Conservation (phyloP, 2,329 filamentous ascomycete species). For the Meredithiella fracta region DNA sequence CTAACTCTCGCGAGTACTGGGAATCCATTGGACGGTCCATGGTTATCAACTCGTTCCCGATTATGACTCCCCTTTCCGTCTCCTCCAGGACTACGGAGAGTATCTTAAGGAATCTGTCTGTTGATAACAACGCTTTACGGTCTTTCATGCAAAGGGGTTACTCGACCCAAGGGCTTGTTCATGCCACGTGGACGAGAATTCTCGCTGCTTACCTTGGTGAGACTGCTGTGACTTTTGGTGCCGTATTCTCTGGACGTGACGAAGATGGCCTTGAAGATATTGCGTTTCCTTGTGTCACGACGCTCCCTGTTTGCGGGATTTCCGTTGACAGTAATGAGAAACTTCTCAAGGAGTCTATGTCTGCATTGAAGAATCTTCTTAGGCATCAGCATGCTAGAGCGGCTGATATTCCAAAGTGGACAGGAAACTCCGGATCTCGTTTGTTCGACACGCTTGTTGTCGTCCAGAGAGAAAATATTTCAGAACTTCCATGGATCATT, state of each 20-base stretch:
- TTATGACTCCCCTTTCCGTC: slow-evolving; percentile 47
- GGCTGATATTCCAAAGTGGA: slow-evolving; percentile 53
- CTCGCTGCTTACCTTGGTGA: slow-evolving; percentile 67
- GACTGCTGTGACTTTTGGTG: slow-evolving; percentile 55
- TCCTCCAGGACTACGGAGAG: slow-evolving; percentile 17
- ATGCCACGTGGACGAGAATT: slow-evolving; percentile 63
- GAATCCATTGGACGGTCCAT: slow-evolving; percentile 32
- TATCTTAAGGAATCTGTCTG: slow-evolving; percentile 20
- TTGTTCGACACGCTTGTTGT: slow-evolving; percentile 78
- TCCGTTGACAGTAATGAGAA: slow-evolving; percentile 31
- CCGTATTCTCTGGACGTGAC: slow-evolving; percentile 61
- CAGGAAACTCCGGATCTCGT: slow-evolving; percentile 44
- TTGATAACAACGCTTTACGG: neutral
- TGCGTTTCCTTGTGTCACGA: slow-evolving; percentile 67
- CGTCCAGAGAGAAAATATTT: slow-evolving; percentile 47
- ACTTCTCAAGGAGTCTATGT: slow-evolving; percentile 47
- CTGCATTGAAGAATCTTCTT: slow-evolving; percentile 45
- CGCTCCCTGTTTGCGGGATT: slow-evolving; percentile 48
- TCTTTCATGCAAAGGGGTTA: slow-evolving; percentile 27
- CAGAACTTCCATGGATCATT: slow-evolving; percentile 37
- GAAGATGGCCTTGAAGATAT: slow-evolving; percentile 40
- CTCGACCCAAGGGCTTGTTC: slow-evolving; percentile 60
- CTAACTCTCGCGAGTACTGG: slow-evolving; percentile 37
- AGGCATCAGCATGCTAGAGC: slow-evolving; percentile 59
- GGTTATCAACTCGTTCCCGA: slow-evolving; percentile 56